These are phyloP conservation scores for Mallotus japonicus DNA, from an alignment of 441 rosid species.

Conservation along the genomic window DNA sequence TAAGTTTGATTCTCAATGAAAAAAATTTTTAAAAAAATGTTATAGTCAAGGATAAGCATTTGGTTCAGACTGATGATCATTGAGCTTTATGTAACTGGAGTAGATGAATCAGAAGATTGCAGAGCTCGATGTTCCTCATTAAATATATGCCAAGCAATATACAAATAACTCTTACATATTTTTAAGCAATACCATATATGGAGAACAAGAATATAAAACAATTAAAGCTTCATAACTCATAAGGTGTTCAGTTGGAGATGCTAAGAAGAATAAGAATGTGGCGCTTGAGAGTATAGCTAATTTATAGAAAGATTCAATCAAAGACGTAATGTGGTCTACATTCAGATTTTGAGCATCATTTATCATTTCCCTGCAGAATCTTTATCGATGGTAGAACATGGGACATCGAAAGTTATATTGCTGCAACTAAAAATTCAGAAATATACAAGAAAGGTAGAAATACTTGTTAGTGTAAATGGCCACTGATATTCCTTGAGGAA, in stretches of 20 bases:
- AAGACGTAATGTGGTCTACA: background rate
- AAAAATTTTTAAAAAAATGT: background rate
- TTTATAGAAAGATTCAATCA: background rate
- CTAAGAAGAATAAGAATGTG: background rate
- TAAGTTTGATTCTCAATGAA: background rate
- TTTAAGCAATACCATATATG: background rate
- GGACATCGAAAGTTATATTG: background rate
- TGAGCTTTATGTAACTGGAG: background rate
- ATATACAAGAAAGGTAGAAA: background rate
- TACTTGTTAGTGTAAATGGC: background rate
- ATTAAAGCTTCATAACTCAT: background rate
- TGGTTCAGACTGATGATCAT: background rate
- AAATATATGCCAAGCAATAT: background rate
- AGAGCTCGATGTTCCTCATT: background rate
- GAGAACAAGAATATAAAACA: background rate
- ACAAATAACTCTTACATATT: background rate
- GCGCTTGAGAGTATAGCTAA: background rate
- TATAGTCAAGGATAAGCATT: background rate
- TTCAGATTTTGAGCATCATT: background rate
- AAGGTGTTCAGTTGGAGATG: background rate
- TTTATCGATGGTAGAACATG: background rate
- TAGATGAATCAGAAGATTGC: background rate
- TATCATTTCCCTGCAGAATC: background rate
- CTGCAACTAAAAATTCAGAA: background rate
- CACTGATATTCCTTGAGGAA: background rate